Evolutionary conservation across 257 asterid species (phyloP).

Genomic region (Leonotis leonurus): DNA sequence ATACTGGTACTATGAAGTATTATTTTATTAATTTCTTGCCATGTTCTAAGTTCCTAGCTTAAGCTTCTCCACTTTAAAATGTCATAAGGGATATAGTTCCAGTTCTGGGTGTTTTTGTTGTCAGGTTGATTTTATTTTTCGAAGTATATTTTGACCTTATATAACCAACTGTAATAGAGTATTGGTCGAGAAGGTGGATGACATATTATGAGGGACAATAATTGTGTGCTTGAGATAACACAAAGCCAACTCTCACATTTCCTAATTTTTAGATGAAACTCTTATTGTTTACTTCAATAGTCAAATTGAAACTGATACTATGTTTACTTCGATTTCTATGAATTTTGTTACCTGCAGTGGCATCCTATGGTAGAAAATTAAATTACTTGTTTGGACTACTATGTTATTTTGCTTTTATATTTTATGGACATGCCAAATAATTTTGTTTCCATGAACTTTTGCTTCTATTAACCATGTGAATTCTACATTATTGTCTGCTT

Average conservation of each 20-base stretch:
- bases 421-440: neutral
- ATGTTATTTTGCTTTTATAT: neutral
- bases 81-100: neutral
- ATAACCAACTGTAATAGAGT: neutral
- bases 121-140: neutral
- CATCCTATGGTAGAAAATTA: neutral
- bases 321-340: neutral
- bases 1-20: neutral
- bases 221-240: neutral
- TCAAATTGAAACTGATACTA: neutral
- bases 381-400: neutral
- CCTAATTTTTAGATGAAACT: no score
- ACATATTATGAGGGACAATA: neutral
- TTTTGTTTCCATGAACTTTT: neutral
- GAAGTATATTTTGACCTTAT: neutral
- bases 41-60: neutral
- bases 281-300: neutral
- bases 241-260: no score
- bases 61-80: neutral
- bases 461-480: neutral
- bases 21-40: neutral
- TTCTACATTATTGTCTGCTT: slow-evolving; percentile 4
- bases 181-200: neutral
- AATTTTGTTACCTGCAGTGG: neutral
- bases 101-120: neutral